phyloP scores from a whole-genome alignment of 2,329 filamentous ascomycete genomes.

The Zalaria obscura region DNA sequence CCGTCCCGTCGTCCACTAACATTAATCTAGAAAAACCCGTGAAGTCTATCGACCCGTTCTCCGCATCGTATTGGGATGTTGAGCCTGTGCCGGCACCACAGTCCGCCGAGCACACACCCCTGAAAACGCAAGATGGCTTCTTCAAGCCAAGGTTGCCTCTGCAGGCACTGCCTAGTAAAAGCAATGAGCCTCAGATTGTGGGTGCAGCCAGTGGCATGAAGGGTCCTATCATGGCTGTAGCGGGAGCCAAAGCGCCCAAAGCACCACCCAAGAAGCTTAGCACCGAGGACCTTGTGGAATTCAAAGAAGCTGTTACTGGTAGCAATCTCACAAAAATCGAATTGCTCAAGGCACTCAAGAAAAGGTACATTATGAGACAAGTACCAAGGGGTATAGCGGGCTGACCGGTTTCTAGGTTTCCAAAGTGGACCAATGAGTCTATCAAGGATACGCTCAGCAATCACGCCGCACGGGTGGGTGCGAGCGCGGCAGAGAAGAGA shows the following conservation, averaged over 20 bases:
- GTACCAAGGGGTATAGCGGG: constrained; percentile 1
- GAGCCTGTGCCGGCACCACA: constrained; percentile 9
- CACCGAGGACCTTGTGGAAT: constrained; percentile 46
- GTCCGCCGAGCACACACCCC: neutral
- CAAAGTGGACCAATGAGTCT: constrained; percentile 52
- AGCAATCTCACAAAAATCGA: constrained; percentile 61
- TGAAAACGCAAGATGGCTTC: constrained; percentile 7
- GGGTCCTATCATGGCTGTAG: constrained; percentile 17
- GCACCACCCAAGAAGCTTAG: constrained; percentile 35
- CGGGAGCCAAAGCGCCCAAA: constrained; percentile 20
- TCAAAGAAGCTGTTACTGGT: constrained; percentile 56
- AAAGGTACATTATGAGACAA: constrained; percentile 32
- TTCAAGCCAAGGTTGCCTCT: constrained; percentile 29
- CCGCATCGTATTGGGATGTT: constrained; percentile 59
- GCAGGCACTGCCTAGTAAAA: constrained; percentile 20
- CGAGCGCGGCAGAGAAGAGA: constrained; percentile 49
- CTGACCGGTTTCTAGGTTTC: constrained; percentile 36
- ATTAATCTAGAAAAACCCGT: constrained; percentile 21
- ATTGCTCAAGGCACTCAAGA: constrained; percentile 60
- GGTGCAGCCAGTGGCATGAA: constrained; percentile 17
- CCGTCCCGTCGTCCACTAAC: neutral
- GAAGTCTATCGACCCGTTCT: constrained; percentile 71
- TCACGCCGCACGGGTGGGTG: constrained; percentile 49
- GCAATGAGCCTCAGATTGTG: constrained; percentile 12
- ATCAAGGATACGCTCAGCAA: constrained; percentile 57